A percentile compares a stretch with the other conserved stretches of the same genome.
These are phyloP conservation scores for Caryopteris hybrid DNA, from an alignment of 305 asterid species.

Conservation along the genomic window DNA sequence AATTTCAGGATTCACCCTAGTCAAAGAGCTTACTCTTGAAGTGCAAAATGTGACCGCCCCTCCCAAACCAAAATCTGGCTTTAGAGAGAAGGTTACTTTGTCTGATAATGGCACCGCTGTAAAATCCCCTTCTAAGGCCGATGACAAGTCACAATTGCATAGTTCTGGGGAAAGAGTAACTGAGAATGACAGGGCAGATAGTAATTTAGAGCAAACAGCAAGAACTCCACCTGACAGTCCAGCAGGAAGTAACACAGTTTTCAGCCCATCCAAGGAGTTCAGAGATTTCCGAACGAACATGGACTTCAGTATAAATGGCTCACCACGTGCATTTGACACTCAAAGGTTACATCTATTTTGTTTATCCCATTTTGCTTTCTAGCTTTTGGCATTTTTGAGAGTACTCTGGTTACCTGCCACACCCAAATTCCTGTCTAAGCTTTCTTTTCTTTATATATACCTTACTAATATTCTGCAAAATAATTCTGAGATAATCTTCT, in stretches of 20 bases:
- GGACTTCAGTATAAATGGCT: constrained; percentile 52
- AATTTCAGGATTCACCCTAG: constrained; percentile 61
- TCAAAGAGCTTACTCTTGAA: constrained; percentile 89
- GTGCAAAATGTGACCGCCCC: constrained; percentile 83
- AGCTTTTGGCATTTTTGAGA: not conserved
- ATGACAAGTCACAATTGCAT: constrained; percentile 40
- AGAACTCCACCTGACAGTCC: constrained; percentile 76
- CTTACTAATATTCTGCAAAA: constrained; percentile 1
- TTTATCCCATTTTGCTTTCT: not conserved
- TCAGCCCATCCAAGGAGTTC: constrained; percentile 53
- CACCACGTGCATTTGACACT: constrained; percentile 64
- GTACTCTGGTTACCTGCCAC: not conserved
- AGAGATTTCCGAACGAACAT: constrained; percentile 39
- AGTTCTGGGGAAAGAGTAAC: constrained; percentile 30
- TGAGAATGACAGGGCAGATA: constrained; percentile 40
- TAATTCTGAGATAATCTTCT: constrained; percentile 8
- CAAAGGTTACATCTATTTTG: constrained; percentile 45
- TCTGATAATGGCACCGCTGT: constrained; percentile 27
- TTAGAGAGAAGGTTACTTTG: constrained; percentile 51
- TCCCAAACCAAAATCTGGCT: constrained; percentile 61
- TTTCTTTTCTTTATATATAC: not conserved
- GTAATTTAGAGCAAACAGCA: constrained; percentile 35
- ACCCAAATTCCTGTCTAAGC: not conserved
- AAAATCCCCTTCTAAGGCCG: constrained; percentile 47
- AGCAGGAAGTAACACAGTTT: constrained; percentile 42